phyloP scores from a whole-genome alignment of 352 stramenopile species.

The Globisporangium camurandrum region DNA sequence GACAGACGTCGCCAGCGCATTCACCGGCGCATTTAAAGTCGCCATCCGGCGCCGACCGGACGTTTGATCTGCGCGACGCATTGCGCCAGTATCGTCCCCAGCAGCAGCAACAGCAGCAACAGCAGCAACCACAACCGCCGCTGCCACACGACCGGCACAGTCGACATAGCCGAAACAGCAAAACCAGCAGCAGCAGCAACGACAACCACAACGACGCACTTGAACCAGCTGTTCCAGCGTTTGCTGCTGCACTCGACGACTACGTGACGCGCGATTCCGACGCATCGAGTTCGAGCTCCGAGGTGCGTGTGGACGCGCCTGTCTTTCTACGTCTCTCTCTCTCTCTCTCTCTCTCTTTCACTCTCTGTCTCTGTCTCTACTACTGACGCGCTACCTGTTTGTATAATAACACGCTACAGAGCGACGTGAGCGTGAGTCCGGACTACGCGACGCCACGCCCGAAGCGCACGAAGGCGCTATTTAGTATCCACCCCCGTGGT shows the following conservation, averaged over 20 bases:
- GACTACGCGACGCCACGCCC: neutral
- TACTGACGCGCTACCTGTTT: slow-evolving; percentile 1
- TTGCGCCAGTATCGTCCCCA: neutral
- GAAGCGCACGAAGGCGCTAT: slow-evolving; percentile 20
- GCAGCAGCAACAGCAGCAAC: neutral
- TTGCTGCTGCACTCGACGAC: no score
- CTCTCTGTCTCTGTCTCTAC: neutral
- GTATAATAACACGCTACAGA: no score
- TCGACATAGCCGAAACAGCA: no score
- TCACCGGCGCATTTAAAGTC: no score
- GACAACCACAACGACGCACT: no score
- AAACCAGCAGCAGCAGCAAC: no score
- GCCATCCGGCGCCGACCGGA: slow-evolving; percentile 6
- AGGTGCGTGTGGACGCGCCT: neutral
- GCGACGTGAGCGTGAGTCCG: neutral
- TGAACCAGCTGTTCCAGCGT: no score
- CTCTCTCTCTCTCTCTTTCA: no score
- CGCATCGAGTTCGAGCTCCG: slow-evolving; percentile 1
- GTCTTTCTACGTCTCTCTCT: neutral
- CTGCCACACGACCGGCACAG: neutral
- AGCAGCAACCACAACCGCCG: neutral
- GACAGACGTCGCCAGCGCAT: neutral
- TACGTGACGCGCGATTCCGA: no score
- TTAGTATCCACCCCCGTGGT: slow-evolving; percentile 36
- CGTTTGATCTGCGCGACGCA: slow-evolving; percentile 5